phyloP scores from a whole-genome alignment of 2,329 filamentous ascomycete species.

The Sporothrix sp. region DNA sequence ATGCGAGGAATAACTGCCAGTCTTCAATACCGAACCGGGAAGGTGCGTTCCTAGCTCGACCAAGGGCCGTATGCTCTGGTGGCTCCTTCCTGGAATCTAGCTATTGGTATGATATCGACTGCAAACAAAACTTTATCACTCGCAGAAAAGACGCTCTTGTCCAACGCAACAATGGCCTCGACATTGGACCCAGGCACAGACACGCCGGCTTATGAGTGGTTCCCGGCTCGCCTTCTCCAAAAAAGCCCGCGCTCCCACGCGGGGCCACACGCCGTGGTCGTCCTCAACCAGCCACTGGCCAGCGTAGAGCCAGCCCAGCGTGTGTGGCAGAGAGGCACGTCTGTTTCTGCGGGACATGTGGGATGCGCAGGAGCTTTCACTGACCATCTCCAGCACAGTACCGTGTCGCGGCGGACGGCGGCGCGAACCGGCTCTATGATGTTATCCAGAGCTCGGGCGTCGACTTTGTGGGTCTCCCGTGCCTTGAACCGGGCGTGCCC shows the following conservation, averaged over 20 bases:
- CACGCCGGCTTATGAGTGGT: slow-evolving; percentile 18
- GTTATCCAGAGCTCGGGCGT: slow-evolving; percentile 20
- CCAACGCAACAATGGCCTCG: slow-evolving; percentile 8
- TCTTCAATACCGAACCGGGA: too few species aligned
- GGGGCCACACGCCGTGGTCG: slow-evolving; percentile 33
- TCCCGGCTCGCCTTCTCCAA: slow-evolving; percentile 19
- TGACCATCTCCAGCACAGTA: slow-evolving; percentile 9
- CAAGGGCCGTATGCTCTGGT: not conserved
- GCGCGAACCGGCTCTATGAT: slow-evolving; percentile 64
- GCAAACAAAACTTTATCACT: too few species aligned
- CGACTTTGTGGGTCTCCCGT: slow-evolving; percentile 28
- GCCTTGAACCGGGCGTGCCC: too few species aligned
- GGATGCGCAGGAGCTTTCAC: too few species aligned
- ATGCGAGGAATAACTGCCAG: too few species aligned
- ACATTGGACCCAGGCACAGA: not conserved
- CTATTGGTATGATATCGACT: too few species aligned
- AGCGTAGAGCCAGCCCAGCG: slow-evolving; percentile 37
- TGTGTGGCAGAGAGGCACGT: slow-evolving; percentile 40
- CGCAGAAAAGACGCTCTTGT: too few species aligned
- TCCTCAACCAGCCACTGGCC: slow-evolving; percentile 43
- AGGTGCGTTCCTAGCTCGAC: not conserved
- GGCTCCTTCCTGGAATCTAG: too few species aligned
- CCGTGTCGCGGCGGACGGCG: slow-evolving; percentile 77
- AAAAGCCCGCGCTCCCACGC: not conserved
- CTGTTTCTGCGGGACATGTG: not conserved